These are phyloP conservation scores for Wickerhamiella pararugosa DNA, from an alignment of 1,139 yeast genomes.

Conservation along the genomic window DNA sequence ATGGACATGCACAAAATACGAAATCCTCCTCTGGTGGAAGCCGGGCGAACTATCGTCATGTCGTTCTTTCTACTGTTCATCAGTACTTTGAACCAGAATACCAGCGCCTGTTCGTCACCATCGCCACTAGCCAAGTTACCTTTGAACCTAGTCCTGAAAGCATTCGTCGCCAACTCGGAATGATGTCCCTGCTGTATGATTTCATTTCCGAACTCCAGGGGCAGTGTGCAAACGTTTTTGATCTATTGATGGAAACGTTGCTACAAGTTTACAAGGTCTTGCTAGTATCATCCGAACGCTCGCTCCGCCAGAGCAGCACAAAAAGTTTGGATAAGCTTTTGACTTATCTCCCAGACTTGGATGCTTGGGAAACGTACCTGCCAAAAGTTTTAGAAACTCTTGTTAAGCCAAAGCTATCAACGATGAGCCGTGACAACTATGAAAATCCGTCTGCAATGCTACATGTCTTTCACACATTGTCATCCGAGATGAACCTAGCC, in stretches of 20 bases:
- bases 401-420: slow-evolving; percentile 48
- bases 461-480: slow-evolving; percentile 48
- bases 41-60: slow-evolving; percentile 52
- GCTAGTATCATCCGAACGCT: slow-evolving; percentile 23
- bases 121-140: slow-evolving; percentile 46
- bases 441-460: slow-evolving; percentile 73
- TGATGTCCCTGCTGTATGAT: slow-evolving; percentile 51
- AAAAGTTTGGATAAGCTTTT: slow-evolving; percentile 23
- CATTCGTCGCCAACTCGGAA: slow-evolving; percentile 52
- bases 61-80: slow-evolving; percentile 59
- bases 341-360: slow-evolving; percentile 20
- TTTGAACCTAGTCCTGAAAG: slow-evolving; percentile 23
- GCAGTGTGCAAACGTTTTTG: slow-evolving; percentile 36
- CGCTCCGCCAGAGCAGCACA: slow-evolving; percentile 22
- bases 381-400: slow-evolving; percentile 38
- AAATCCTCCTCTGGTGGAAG: slow-evolving; percentile 34
- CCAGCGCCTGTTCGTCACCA: slow-evolving; percentile 41
- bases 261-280: slow-evolving; percentile 29
- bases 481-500: slow-evolving; percentile 35
- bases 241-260: slow-evolving; percentile 43
- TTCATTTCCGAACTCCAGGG: slow-evolving; percentile 49
- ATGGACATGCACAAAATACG: slow-evolving; percentile 59
- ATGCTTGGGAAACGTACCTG: slow-evolving; percentile 42
- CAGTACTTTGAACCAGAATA: slow-evolving; percentile 44
- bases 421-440: slow-evolving; percentile 61